Evolutionary conservation across 2,329 filamentous ascomycete genomes (phyloP).

Genomic region (Penicillium polonicum): DNA sequence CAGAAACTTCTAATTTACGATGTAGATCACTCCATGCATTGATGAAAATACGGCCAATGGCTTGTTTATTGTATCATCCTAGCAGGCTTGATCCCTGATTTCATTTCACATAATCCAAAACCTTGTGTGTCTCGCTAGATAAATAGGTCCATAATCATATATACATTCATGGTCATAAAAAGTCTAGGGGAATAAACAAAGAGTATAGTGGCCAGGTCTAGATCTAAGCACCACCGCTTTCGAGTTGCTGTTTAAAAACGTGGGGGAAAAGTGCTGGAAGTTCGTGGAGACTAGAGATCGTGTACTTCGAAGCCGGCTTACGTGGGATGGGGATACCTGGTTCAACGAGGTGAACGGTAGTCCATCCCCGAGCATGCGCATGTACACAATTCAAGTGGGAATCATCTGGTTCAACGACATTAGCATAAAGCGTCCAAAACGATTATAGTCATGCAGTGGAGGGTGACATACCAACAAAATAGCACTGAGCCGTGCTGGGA

Average conservation of each 20-base stretch:
- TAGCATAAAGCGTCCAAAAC: constrained; percentile 12
- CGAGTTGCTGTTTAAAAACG: constrained; percentile 66
- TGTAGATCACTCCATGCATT: not conserved
- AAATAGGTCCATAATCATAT: constrained; percentile 2
- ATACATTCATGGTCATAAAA: constrained; percentile 3
- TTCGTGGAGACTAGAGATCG: constrained; percentile 74
- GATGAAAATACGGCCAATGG: not conserved
- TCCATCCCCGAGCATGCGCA: constrained; percentile 81
- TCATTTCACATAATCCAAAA: not conserved
- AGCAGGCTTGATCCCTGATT: not conserved
- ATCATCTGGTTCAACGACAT: constrained; percentile 61
- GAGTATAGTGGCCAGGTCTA: not conserved
- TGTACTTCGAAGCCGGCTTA: constrained; percentile 66
- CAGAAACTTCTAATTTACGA: constrained; percentile 8
- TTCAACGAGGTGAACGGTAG: constrained; percentile 80
- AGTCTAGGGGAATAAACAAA: constrained; percentile 7
- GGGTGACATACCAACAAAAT: constrained; percentile 77
- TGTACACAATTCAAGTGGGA: constrained; percentile 77
- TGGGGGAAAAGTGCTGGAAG: constrained; percentile 75
- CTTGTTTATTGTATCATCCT: not conserved
- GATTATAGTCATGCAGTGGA: not conserved
- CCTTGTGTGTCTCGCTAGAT: not conserved
- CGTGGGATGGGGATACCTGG: constrained; percentile 64
- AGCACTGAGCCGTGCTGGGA: constrained; percentile 69
- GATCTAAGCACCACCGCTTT: constrained; percentile 8